Evolutionary conservation across 2,329 filamentous ascomycete species (phyloP).

Genomic region (Trichoderma brevicompactum): DNA sequence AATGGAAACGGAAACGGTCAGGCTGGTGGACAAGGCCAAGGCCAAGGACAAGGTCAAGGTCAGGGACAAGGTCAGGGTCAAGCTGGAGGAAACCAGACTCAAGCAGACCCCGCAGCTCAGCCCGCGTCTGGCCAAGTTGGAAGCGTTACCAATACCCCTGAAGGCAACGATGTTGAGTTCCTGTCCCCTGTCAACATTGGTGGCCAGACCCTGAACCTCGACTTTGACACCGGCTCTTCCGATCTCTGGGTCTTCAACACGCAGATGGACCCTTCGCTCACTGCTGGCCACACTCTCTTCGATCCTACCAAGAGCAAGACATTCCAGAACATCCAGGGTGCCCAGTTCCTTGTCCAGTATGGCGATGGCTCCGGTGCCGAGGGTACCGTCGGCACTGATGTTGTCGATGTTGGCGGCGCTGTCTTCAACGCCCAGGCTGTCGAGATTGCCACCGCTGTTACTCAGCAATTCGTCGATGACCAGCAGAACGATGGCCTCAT

Average conservation of each 20-base stretch:
- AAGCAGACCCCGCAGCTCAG: slow-evolving; percentile 3
- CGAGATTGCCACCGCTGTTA: slow-evolving; percentile 65
- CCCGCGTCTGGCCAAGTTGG: slow-evolving; percentile 46
- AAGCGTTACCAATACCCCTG: slow-evolving; percentile 64
- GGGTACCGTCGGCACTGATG: slow-evolving; percentile 70
- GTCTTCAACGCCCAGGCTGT: slow-evolving; percentile 66
- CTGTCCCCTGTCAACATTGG: slow-evolving; percentile 71
- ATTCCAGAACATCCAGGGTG: slow-evolving; percentile 45
- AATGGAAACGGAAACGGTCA: slow-evolving; percentile 14
- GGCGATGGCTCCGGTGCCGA: slow-evolving; percentile 67
- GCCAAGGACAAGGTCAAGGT: neutral
- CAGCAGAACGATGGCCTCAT: slow-evolving; percentile 69
- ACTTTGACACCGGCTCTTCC: slow-evolving; percentile 77
- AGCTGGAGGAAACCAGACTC: slow-evolving; percentile 7
- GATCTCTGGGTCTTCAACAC: slow-evolving; percentile 77
- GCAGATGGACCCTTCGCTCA: slow-evolving; percentile 51
- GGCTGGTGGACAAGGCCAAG: neutral
- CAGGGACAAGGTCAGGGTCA: slow-evolving; percentile 10
- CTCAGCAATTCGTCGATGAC: slow-evolving; percentile 61
- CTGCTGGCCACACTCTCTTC: slow-evolving; percentile 53
- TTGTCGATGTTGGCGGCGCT: slow-evolving; percentile 68
- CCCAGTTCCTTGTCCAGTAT: slow-evolving; percentile 68
- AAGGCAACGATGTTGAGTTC: slow-evolving; percentile 67
- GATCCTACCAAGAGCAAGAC: slow-evolving; percentile 44
- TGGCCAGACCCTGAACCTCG: slow-evolving; percentile 68